Conservation (phyloP, 2,329 filamentous ascomycete genomes). For the Diaporthe ampelina region DNA sequence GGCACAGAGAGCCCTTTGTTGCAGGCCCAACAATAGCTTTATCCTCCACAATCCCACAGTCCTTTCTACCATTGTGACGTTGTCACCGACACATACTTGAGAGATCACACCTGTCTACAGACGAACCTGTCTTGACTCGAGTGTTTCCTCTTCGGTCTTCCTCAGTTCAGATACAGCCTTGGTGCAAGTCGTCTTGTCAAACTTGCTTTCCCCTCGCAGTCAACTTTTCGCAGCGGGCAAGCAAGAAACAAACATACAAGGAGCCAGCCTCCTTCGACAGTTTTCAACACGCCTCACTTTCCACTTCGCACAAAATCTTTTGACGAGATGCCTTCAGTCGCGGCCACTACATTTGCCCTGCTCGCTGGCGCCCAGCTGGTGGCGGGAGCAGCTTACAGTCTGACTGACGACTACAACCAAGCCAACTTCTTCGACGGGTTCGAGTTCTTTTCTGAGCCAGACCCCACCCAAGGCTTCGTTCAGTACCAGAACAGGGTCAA, state of each 20-base stretch:
- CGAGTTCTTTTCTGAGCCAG: slow-evolving; percentile 68
- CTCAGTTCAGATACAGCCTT: not conserved
- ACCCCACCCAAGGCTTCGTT: slow-evolving; percentile 84
- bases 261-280: slow-evolving; percentile 26
- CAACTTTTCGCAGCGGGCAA: not conserved
- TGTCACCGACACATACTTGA: not conserved
- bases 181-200: not conserved
- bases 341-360: slow-evolving; percentile 45
- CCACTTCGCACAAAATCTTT: slow-evolving; percentile 5
- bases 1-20: slow-evolving; percentile 42
- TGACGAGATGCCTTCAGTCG: slow-evolving; percentile 38
- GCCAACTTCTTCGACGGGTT: slow-evolving; percentile 70
- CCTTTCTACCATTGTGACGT: slow-evolving; percentile 46
- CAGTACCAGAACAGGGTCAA: slow-evolving; percentile 73
- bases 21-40: slow-evolving; percentile 41
- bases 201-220: slow-evolving; percentile 13
- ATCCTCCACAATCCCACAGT: slow-evolving; percentile 25
- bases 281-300: not conserved
- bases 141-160: not conserved
- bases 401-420: slow-evolving; percentile 63
- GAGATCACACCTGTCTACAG: not conserved
- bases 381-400: slow-evolving; percentile 57
- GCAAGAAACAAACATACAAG: not conserved
- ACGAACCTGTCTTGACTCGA: not conserved
- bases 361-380: slow-evolving; percentile 41